Evolutionary conservation across 495 filamentous ascomycete species (phyloP).

Genomic region (Aspergillus indologenus): DNA sequence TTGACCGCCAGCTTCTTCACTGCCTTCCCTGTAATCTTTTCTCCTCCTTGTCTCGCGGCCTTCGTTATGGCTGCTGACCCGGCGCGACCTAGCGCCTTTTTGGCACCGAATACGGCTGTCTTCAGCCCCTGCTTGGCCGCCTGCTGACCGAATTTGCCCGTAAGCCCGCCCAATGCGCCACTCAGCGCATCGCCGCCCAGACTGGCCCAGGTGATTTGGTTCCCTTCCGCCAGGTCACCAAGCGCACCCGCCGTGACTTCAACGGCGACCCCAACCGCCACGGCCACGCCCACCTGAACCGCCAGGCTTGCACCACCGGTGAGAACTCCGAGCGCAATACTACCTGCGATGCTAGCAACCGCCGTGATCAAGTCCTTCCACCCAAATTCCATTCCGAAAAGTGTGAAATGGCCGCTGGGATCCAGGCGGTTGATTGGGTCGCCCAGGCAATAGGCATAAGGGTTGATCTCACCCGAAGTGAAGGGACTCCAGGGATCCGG

Average conservation of each 20-base stretch:
- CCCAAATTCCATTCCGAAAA: background rate
- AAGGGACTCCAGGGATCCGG: slow-evolving; percentile 15
- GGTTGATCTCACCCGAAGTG: slow-evolving; percentile 12
- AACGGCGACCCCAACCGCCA: background rate
- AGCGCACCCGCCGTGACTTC: background rate
- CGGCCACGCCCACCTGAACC: slow-evolving; percentile 1
- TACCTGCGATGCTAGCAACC: background rate
- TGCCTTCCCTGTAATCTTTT: too few species aligned
- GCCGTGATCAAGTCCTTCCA: slow-evolving; percentile 3
- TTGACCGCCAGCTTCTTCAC: too few species aligned
- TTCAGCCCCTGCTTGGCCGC: background rate
- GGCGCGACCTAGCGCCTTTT: too few species aligned
- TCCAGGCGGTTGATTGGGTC: slow-evolving; percentile 11
- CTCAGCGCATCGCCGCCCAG: background rate
- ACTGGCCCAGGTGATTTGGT: slow-evolving; percentile 2
- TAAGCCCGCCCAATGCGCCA: background rate
- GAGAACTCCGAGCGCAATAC: slow-evolving; percentile 1
- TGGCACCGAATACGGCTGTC: too few species aligned
- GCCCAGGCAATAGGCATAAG: slow-evolving; percentile 5
- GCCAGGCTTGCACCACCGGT: slow-evolving; percentile 6
- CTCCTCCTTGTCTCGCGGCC: too few species aligned
- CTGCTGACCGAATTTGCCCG: background rate
- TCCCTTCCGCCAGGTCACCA: background rate
- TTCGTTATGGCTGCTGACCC: too few species aligned
- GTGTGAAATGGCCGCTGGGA: background rate